Evolutionary conservation across 768 basidiomycete species (phyloP).

Genomic region (Holtermannia corniformis): DNA sequence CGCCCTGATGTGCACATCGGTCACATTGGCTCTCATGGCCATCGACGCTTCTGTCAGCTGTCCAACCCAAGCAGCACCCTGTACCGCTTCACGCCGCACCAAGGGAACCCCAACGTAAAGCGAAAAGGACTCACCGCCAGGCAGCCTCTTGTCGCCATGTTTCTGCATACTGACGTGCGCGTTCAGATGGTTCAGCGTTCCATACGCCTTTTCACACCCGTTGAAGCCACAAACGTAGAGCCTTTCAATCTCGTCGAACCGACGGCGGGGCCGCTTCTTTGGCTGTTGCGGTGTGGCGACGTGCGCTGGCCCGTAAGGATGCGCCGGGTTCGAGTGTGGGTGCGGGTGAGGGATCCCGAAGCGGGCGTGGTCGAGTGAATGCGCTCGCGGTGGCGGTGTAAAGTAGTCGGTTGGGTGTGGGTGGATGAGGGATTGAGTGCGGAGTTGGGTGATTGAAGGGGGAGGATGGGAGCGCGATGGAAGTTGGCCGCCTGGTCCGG

Average conservation of each 20-base stretch:
- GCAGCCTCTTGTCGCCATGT: slow-evolving; percentile 81
- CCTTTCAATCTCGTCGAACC: slow-evolving; percentile 82
- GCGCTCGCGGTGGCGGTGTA: slow-evolving; percentile 10
- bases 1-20: too few species aligned
- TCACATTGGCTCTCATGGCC: not conserved
- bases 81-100: not conserved
- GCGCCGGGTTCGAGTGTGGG: too few species aligned
- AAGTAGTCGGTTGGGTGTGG: too few species aligned
- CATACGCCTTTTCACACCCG: slow-evolving; percentile 67
- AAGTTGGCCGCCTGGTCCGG: too few species aligned
- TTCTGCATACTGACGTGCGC: slow-evolving; percentile 98
- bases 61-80: not conserved
- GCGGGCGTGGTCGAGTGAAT: slow-evolving; percentile 6
- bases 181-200: slow-evolving; percentile 93
- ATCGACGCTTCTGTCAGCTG: not conserved
- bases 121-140: slow-evolving; percentile 57
- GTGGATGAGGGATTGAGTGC: too few species aligned
- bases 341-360: too few species aligned
- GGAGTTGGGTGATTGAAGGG: too few species aligned
- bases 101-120: too few species aligned
- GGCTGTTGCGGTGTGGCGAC: slow-evolving; percentile 21
- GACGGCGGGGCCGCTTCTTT: slow-evolving; percentile 43
- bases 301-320: too few species aligned
- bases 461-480: too few species aligned
- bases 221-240: slow-evolving; percentile 67